Evolutionary conservation across 768 basidiomycete species (phyloP).

Genomic region (Rhodosporidiobolus sp.): DNA sequence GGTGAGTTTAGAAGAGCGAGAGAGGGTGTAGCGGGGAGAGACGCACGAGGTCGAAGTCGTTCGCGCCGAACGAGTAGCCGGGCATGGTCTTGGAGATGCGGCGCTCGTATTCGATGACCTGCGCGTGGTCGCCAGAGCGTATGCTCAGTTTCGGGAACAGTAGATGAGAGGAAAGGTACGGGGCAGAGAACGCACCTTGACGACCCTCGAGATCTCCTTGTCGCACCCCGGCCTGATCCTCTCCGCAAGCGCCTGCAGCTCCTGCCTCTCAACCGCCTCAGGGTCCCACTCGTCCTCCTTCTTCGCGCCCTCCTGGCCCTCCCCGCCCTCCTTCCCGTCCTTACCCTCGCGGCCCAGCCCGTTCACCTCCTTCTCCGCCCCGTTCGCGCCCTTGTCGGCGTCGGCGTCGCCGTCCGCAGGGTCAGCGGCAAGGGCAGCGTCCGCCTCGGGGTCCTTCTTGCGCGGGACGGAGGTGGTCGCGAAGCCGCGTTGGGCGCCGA

Average conservation of each 20-base stretch:
- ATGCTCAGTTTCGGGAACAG: background rate
- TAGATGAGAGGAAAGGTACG: too few species aligned
- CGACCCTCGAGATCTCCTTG: conserved; percentile 68
- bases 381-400: conserved; percentile 1
- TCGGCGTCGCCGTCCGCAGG: background rate
- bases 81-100: conserved; percentile 66
- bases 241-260: conserved; percentile 71
- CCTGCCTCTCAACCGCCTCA: conserved; percentile 47
- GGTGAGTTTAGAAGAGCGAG: background rate
- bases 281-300: conserved; percentile 41
- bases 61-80: conserved; percentile 35
- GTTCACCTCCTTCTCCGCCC: background rate
- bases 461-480: conserved; percentile 49
- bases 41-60: conserved; percentile 32
- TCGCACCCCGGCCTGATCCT: conserved; percentile 81
- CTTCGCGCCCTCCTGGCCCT: background rate
- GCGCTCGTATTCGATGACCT: conserved; percentile 80
- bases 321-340: background rate
- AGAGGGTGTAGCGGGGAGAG: conserved; percentile 42
- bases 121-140: too few species aligned
- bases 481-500: conserved; percentile 70
- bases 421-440: background rate
- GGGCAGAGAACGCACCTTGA: conserved; percentile 66
- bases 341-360: background rate
- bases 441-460: conserved; percentile 9